phyloP scores from a whole-genome alignment of 371 early-diverging fungal species.

The Mortierella sp. region DNA sequence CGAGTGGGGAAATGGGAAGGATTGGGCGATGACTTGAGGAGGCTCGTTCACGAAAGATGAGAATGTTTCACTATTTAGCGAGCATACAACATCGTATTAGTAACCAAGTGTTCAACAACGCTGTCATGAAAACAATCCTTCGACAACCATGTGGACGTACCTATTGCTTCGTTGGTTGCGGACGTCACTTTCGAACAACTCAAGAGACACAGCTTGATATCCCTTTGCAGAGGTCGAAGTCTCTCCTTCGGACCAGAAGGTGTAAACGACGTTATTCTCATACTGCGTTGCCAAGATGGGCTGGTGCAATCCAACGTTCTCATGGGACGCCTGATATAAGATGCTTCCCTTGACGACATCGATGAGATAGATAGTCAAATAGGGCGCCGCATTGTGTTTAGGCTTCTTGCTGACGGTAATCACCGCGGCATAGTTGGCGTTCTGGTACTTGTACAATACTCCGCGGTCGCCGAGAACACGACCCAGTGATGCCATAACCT shows the following conservation, averaged over 20 bases:
- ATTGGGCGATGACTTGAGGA: conserved; percentile 79
- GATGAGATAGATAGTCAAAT: conserved; percentile 74
- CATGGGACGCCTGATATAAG: conserved; percentile 75
- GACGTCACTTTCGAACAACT: conserved; percentile 84
- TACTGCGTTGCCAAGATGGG: conserved; percentile 71
- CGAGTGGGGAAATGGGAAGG: conserved; percentile 80
- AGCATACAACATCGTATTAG: not conserved
- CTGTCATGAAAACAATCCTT: not conserved
- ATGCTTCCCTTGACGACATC: conserved; percentile 90
- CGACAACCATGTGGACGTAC: conserved; percentile 50
- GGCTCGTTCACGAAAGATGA: conserved; percentile 76
- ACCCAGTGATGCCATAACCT: conserved; percentile 80
- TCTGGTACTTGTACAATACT: conserved; percentile 96
- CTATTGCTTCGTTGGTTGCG: conserved; percentile 79
- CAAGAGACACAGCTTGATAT: conserved; percentile 78
- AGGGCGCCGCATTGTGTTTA: conserved; percentile 27
- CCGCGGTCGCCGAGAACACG: conserved; percentile 93
- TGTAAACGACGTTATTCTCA: conserved; percentile 92
- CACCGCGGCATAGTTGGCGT: conserved; percentile 86
- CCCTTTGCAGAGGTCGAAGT: conserved; percentile 54
- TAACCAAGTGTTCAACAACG: too few species aligned
- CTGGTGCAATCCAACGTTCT: conserved; percentile 65
- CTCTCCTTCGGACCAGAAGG: conserved; percentile 85
- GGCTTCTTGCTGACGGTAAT: conserved; percentile 58
- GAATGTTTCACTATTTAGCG: conserved; percentile 61